phyloP scores from a whole-genome alignment of 129 eudicot genomes.

The Lactuca saligna region DNA sequence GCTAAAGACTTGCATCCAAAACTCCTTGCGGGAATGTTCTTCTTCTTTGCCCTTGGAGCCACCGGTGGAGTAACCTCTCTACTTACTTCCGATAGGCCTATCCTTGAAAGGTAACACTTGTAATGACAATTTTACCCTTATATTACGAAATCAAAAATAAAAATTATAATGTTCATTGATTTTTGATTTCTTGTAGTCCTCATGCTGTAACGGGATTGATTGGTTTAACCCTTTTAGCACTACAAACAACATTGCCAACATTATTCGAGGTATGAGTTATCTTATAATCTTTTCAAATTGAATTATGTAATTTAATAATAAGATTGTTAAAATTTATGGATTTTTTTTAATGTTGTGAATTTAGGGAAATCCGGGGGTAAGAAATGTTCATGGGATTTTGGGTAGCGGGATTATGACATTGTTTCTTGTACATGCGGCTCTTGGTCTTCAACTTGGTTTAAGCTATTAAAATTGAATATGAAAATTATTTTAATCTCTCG shows the following conservation, averaged over 20 bases:
- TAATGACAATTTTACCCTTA: background rate
- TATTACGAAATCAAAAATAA: background rate
- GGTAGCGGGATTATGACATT: conserved; percentile 95
- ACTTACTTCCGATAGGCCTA: conserved; percentile 87
- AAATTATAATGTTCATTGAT: background rate
- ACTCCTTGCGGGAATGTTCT: conserved; percentile 92
- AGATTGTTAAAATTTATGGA: too few species aligned
- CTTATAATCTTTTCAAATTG: background rate
- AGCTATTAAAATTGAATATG: conserved; percentile 44
- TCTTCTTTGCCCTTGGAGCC: conserved; percentile 95
- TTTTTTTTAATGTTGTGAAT: background rate
- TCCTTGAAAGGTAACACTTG: conserved; percentile 68
- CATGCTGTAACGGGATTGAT: conserved; percentile 92
- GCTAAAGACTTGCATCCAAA: conserved; percentile 99
- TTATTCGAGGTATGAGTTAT: conserved; percentile 68
- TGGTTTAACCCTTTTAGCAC: conserved; percentile 74
- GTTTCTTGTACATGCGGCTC: conserved; percentile 85
- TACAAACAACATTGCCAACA: conserved; percentile 72
- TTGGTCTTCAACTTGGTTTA: conserved; percentile 93
- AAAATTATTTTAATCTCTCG: too few species aligned
- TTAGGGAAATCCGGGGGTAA: conserved; percentile 86
- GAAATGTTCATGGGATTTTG: conserved; percentile 84
- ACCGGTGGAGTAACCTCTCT: conserved; percentile 89
- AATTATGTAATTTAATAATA: too few species aligned
- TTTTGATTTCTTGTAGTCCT: conserved; percentile 61